Base-by-base conservation (phyloP, 2,329 filamentous ascomycete species). In the Teratosphaeria gauchensis region DNA sequence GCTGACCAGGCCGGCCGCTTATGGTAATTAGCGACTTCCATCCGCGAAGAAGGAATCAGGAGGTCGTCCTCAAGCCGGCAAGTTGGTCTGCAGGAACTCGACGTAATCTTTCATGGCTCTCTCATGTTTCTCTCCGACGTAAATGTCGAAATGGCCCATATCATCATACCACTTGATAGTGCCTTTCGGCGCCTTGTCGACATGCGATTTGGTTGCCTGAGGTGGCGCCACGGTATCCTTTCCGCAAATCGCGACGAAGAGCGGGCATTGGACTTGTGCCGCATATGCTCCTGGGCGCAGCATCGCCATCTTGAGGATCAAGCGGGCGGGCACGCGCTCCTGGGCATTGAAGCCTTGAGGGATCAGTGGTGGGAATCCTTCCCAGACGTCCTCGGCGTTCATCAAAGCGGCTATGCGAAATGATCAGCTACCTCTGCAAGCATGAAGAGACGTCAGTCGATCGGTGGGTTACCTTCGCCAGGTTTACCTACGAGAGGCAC, bases 131-230 rank as follows among this genome's bases (percentile, higher is more conserved):
- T 51, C 19, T 12, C 65, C 66, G 3, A 53, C 56, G 48, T 75
- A 76, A 11, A 60, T 68, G 58, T 75, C 74, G 63, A 76, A 77
- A 66, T 77, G 75, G 2, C 72, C 74, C 42, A 48, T 48, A 5
- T 48, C 42, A 48, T 48, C 42, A 48, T 48, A 48, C 42, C 42
- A 48, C n/a, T 48, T 48, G 42, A 48, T 48, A 19, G 42, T 48
- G 9, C 42, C 42, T 16, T 48, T 48, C n/a, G 42, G 42, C 8
- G 42, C 42, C 19, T 48, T 48, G 2, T 48, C 16, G 19, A 48
- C 42, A 21, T 48, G 42, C 42, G 42, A n/a, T 72, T 69, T 8
- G 69, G 65, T 28, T 76, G 56, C 21, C 74, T 62, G 12, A 70
- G 63, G 54, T 77, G 63, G 57, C 74, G 64, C 62, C 77, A 77